Base-by-base conservation (phyloP, 2,329 filamentous ascomycete species). In the Trichoderma citrinoviride region DNA sequence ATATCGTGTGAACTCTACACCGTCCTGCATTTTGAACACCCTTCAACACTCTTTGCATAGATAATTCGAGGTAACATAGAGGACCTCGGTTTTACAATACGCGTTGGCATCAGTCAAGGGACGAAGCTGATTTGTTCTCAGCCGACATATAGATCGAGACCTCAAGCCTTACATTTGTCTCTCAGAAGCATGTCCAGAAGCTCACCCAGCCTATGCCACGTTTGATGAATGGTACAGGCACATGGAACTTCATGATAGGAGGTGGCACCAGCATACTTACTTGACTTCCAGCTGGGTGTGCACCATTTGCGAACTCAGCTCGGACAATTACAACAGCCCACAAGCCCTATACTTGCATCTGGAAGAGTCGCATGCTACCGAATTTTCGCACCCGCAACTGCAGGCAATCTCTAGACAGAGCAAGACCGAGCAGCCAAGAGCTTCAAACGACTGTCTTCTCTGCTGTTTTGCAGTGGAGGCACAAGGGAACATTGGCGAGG, bases 81-180 rank as follows among this genome's bases (percentile, higher is more conserved):
- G n/a, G n/a, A n/a, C n/a, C n/a, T n/a, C n/a, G n/a, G n/a, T n/a
- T n/a, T n/a, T n/a, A n/a, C n/a, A n/a, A n/a, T n/a, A n/a, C n/a
- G n/a, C n/a, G n/a, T n/a, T n/a, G n/a, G n/a, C n/a, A n/a, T n/a
- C n/a, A n/a, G n/a, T n/a, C n/a, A n/a, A n/a, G n/a, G n/a, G n/a
- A n/a, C n/a, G n/a, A n/a, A n/a, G n/a, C n/a, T n/a, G n/a, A n/a
- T n/a, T n/a, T n/a, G n/a, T n/a, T 61, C 21, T 29, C 33, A 65
- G 65, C 46, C 54, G 44, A 44, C 65, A 67, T 6, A 44, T 61
- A 23, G 61, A 67, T 19, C 65, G 56, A 52, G 65, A 67, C 23
- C 65, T 67, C 5, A 65, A 56, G n/a, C 65, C 65, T 50, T 67
- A 61, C n/a, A n/a, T 67, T 43, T 67, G 65, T 15, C 27, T 67